A percentile compares a stretch with the other conserved stretches of the same genome.
Evolutionary conservation across 2,329 filamentous ascomycete genomes (phyloP).

Genomic region (Verticillium albo-atrum): DNA sequence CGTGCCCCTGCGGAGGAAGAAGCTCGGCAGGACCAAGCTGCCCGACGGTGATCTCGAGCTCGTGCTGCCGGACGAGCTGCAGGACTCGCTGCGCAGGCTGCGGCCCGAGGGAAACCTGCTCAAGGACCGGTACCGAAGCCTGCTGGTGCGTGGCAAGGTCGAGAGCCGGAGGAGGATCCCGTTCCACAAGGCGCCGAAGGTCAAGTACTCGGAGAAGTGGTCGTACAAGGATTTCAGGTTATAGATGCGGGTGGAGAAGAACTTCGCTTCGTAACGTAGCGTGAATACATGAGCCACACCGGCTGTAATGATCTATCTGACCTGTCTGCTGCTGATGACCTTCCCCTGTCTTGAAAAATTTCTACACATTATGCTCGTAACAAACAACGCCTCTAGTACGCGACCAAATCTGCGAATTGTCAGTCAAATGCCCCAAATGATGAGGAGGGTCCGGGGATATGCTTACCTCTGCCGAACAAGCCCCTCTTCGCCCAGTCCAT

Average conservation of each 20-base stretch:
- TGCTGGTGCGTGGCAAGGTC: conserved; percentile 84
- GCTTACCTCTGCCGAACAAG: conserved; percentile 88
- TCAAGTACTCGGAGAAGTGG: conserved; percentile 91
- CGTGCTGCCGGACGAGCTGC: conserved; percentile 75
- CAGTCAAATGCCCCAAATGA: neutral
- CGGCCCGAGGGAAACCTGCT: conserved; percentile 96
- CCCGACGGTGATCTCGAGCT: conserved; percentile 79
- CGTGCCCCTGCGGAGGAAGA: conserved; percentile 61
- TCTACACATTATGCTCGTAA: conserved; percentile 6
- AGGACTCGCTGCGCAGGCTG: conserved; percentile 74
- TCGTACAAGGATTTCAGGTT: conserved; percentile 82
- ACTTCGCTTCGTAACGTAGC: neutral
- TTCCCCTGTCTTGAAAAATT: neutral
- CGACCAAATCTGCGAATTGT: neutral
- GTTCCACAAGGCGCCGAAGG: conserved; percentile 78
- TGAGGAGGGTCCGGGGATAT: too few relatives aligned
- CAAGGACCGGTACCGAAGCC: conserved; percentile 84
- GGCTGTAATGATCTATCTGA: neutral
- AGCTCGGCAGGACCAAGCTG: conserved; percentile 68
- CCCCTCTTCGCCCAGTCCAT: conserved; percentile 99
- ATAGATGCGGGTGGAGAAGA: neutral
- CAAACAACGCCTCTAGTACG: neutral
- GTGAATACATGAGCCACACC: neutral
- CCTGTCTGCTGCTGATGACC: neutral
- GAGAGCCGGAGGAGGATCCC: conserved; percentile 75